A percentile compares a stretch with the other conserved stretches of the same genome.
phyloP scores from a whole-genome alignment of 139 green algal species.

The Picochlorum sp. region DNA sequence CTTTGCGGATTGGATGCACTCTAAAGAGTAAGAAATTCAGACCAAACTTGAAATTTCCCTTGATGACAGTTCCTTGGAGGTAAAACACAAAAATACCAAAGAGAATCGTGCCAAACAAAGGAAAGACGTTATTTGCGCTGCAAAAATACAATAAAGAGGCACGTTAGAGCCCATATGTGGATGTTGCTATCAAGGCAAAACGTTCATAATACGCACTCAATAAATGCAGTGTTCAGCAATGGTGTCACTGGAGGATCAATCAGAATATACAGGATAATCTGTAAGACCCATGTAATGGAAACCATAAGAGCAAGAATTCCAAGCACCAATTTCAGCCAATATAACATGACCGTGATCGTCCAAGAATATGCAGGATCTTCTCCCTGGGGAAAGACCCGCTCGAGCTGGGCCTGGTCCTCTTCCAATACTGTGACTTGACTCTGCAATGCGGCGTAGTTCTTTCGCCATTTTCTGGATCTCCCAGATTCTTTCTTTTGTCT shows the following conservation, averaged over 20 bases:
- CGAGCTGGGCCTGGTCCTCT: slow-evolving; percentile 77
- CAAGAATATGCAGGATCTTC: slow-evolving; percentile 71
- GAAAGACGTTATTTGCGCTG: slow-evolving; percentile 61
- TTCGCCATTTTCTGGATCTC: slow-evolving; percentile 56
- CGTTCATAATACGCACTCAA: slow-evolving; percentile 21
- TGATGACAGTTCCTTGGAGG: slow-evolving; percentile 56
- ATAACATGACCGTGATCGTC: slow-evolving; percentile 69
- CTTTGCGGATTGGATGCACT: slow-evolving; percentile 73
- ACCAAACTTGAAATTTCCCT: slow-evolving; percentile 86
- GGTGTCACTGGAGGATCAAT: slow-evolving; percentile 62
- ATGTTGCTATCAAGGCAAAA: no score
- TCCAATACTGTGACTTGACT: slow-evolving; percentile 77
- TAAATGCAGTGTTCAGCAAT: slow-evolving; percentile 88
- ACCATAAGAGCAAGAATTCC: slow-evolving; percentile 63
- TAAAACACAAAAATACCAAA: slow-evolving; percentile 95
- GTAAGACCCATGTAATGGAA: slow-evolving; percentile 78
- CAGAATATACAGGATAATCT: slow-evolving; percentile 92
- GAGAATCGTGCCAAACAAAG: slow-evolving; percentile 76
- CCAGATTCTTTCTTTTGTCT: slow-evolving; percentile 53
- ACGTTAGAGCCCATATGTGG: no score
- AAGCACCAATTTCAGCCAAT: slow-evolving; percentile 58
- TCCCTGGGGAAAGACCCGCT: slow-evolving; percentile 79
- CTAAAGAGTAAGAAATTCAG: slow-evolving; percentile 80
- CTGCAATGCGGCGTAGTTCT: slow-evolving; percentile 61
- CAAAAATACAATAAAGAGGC: background rate